phyloP scores from a whole-genome alignment of 2,329 filamentous ascomycete genomes.

The Cadophora malorum region DNA sequence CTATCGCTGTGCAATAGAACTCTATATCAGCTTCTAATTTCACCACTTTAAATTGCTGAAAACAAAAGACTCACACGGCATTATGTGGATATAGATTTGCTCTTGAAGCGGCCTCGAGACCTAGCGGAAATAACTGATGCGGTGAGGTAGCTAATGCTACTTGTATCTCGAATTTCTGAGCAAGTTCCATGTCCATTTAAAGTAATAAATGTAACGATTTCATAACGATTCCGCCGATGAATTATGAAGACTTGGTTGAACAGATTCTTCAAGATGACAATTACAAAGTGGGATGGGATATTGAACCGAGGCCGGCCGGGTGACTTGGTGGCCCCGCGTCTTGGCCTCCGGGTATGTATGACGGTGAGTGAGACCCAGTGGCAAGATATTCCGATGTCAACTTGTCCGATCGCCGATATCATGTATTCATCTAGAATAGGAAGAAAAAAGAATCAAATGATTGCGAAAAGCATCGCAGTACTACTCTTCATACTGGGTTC shows the following conservation, averaged over 20 bases:
- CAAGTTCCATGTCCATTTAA: not conserved
- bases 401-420: not conserved
- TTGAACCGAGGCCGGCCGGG: constrained; percentile 9
- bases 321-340: not conserved
- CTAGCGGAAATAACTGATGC: not conserved
- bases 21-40: not conserved
- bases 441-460: too few relatives aligned
- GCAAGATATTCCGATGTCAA: not conserved
- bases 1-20: not conserved
- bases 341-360: constrained; percentile 2
- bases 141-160: not conserved
- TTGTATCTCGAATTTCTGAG: not conserved
- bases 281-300: constrained; percentile 4
- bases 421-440: too few relatives aligned
- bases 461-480: too few relatives aligned
- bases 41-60: too few relatives aligned
- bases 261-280: not conserved
- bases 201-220: not conserved
- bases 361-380: not conserved
- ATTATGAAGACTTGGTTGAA: not conserved
- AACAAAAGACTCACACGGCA: not conserved
- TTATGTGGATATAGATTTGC: not conserved
- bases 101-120: too few relatives aligned
- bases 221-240: not conserved
- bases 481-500: too few relatives aligned